Percentiles rank a stretch among this genome's conserved stretches.
Conservation (phyloP, 2,329 filamentous ascomycete species). For the Monosporascus sp. region DNA sequence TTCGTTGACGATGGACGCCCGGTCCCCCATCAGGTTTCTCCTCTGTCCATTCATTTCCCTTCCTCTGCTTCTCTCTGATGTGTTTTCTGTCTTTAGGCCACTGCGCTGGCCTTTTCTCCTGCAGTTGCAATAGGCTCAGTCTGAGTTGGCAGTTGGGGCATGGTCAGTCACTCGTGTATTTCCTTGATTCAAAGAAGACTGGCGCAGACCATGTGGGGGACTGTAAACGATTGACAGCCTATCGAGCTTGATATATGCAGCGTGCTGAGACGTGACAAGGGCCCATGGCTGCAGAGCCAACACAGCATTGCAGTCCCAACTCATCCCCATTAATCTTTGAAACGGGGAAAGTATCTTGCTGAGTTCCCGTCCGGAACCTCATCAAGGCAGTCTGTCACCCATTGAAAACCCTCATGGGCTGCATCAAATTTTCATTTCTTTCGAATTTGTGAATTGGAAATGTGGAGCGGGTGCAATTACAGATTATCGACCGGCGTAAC, state of each 20-base stretch:
- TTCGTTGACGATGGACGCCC: not conserved
- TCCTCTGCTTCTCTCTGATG: constrained; percentile 4
- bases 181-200: constrained; percentile 33
- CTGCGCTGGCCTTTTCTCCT: constrained; percentile 42
- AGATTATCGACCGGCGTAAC: no score
- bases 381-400: no score
- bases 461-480: no score
- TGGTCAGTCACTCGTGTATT: constrained; percentile 30
- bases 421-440: not conserved
- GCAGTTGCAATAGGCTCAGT: constrained; percentile 34
- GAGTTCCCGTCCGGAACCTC: no score
- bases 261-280: constrained; percentile 32
- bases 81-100: constrained; percentile 17
- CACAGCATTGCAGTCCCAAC: constrained; percentile 33
- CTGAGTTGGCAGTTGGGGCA: constrained; percentile 23
- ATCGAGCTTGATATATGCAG: constrained; percentile 31
- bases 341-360: not conserved
- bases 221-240: constrained; percentile 33
- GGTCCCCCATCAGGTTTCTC: not conserved
- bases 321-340: not conserved
- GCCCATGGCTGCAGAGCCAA: constrained; percentile 39
- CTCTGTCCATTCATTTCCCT: constrained; percentile 5
- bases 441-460: no score
- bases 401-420: no score
- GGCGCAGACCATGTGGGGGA: constrained; percentile 29